Evolutionary conservation across 306 rosid genomes (phyloP), one percentile per base, ranked within the genome.

Genomic region (Betula pendula): DNA sequence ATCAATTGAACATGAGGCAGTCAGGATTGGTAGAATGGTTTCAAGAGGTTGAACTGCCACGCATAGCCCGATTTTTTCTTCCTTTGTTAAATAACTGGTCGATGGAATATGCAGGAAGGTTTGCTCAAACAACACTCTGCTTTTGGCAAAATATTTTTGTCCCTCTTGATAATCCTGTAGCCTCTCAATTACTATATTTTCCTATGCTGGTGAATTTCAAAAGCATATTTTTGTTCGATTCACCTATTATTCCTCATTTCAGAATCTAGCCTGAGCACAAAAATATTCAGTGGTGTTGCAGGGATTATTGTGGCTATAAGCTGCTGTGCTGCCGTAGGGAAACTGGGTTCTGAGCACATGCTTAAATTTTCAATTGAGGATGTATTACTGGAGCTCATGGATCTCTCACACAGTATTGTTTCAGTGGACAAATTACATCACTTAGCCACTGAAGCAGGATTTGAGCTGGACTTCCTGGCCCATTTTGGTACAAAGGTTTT

Each of bases 61-160:
- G 35, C 16, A 75, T 89, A 58, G 82, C 85, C 22, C 85, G 84
- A 74, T 87, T 81, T 81, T 86, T 91, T 77, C n/a, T 63, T 81
- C 90, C 93, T 70, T 83, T 87, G 84, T 81, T 89, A 25, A 91
- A 85, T 63, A 83, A 84, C 78, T 91, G 89, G 92, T 86, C 96
- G 35, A 59, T 81, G 90, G 90, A 91, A 60, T 91, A 91, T 76
- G 92, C 93, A 15, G 93, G 96, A 89, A 89, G 96, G 93, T 89
- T 82, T 74, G 92, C 71, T 77, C 83, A 50, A 52, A 81, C 56
- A 70, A 71, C 50, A 75, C 81, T 77, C 12, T 79, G 38, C 33
- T 71, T 78, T 67, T 68, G 68, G 69, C 74, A 70, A 69, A 68
- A 76, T 31, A 75, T 73, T 68, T 79, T 49, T n/a, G n/a, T 49